phyloP scores from a whole-genome alignment of 345 rosid genomes.

The Lumnitzera racemosa region DNA sequence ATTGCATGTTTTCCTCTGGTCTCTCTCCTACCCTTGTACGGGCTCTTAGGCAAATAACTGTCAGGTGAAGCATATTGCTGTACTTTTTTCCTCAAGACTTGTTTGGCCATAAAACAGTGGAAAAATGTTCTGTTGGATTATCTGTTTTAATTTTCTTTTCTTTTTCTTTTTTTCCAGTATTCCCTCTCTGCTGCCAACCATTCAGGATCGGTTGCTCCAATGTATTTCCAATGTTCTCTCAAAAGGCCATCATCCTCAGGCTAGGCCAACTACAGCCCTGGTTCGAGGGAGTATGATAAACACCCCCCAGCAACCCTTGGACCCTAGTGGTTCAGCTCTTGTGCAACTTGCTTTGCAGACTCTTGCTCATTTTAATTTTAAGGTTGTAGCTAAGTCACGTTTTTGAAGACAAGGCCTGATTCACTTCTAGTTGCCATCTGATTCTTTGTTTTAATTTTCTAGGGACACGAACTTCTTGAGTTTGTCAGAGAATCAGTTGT shows the following conservation, averaged over 20 bases:
- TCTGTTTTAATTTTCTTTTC: not conserved
- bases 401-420: not conserved
- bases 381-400: slow-evolving; percentile 29
- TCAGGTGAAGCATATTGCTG: slow-evolving; percentile 36
- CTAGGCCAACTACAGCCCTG: slow-evolving; percentile 47
- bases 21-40: slow-evolving; percentile 82
- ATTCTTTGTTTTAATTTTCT: slow-evolving; percentile 2
- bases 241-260: slow-evolving; percentile 58
- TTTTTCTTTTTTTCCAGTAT: slow-evolving; percentile 48
- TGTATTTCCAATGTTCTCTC: slow-evolving; percentile 82
- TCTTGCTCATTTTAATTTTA: slow-evolving; percentile 85
- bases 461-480: slow-evolving; percentile 71
- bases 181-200: slow-evolving; percentile 72
- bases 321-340: slow-evolving; percentile 56
- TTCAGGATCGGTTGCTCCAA: slow-evolving; percentile 82
- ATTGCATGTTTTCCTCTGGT: slow-evolving; percentile 80
- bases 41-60: slow-evolving; percentile 80
- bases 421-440: not conserved
- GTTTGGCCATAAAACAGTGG: no score
- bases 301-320: slow-evolving; percentile 53
- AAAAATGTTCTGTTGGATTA: not conserved
- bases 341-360: slow-evolving; percentile 98
- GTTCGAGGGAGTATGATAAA: slow-evolving; percentile 51
- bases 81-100: not conserved
- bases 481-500: slow-evolving; percentile 91